These are phyloP conservation scores for Cladosporium sp. DNA, from an alignment of 2,329 filamentous ascomycete genomes.

Conservation along the genomic window DNA sequence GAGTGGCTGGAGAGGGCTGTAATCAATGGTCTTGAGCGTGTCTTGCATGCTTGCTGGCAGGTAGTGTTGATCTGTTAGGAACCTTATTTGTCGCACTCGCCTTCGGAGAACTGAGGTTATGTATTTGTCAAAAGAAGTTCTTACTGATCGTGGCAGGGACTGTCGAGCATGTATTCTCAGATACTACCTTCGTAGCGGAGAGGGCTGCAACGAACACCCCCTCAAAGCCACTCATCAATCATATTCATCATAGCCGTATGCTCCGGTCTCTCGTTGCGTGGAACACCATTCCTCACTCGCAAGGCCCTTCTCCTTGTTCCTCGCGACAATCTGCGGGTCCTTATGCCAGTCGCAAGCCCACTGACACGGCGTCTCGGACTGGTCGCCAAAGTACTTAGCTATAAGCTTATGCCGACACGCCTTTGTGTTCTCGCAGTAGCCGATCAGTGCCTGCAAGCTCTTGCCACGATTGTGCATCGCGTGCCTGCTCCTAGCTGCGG, in stretches of 20 bases:
- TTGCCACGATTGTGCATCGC: conserved; percentile 45
- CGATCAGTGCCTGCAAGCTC: conserved; percentile 61
- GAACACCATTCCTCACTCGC: conserved; percentile 54
- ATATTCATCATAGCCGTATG: conserved; percentile 41
- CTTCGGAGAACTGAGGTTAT: background rate
- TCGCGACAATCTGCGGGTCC: conserved; percentile 45
- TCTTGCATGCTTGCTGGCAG: background rate
- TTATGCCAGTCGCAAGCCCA: conserved; percentile 55
- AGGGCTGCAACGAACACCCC: no score
- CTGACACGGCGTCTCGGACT: conserved; percentile 40
- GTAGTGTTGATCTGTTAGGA: background rate
- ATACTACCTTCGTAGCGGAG: background rate
- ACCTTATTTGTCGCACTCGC: background rate
- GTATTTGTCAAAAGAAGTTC: background rate
- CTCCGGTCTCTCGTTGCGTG: conserved; percentile 49
- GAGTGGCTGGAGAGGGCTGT: background rate
- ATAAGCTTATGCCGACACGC: conserved; percentile 76
- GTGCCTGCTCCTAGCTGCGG: conserved; percentile 48
- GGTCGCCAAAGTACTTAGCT: conserved; percentile 75
- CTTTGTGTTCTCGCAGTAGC: conserved; percentile 77
- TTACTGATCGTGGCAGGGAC: background rate
- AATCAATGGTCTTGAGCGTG: background rate
- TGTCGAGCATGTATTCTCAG: background rate
- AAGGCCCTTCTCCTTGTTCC: conserved; percentile 47
- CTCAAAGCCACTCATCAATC: conserved; percentile 27